Evolutionary conservation across 768 basidiomycete genomes (phyloP).

Genomic region (Mycena maculata): DNA sequence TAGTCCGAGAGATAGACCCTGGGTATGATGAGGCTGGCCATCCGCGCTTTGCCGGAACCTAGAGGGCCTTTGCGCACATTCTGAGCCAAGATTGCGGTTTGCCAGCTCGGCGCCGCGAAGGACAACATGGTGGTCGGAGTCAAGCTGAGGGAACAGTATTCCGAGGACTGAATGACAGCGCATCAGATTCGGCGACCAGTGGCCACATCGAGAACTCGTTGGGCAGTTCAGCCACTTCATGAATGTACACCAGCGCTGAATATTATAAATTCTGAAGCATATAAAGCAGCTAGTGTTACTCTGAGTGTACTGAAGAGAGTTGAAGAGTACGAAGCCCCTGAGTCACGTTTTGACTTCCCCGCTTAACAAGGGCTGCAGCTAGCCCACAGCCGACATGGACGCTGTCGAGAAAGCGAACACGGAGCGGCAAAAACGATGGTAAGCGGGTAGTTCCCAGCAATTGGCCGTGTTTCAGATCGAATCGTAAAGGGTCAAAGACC

Average conservation of each 20-base stretch:
- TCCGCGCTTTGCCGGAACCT: conserved; percentile 22
- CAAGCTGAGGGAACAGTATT: background rate
- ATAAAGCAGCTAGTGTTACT: no score
- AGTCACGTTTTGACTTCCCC: no score
- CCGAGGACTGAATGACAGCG: background rate
- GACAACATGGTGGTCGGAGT: conserved; percentile 21
- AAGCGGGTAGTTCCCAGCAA: conserved; percentile 15
- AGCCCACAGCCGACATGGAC: conserved; percentile 79
- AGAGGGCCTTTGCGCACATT: conserved; percentile 15
- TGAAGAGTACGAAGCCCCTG: no score
- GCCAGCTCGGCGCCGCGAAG: conserved; percentile 32
- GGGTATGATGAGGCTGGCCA: conserved; percentile 50
- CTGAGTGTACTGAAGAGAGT: no score
- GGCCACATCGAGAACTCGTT: no score
- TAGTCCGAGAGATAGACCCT: conserved; percentile 75
- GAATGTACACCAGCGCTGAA: no score
- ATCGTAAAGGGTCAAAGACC: conserved; percentile 75
- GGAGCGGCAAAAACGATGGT: conserved; percentile 80
- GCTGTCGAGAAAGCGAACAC: conserved; percentile 84
- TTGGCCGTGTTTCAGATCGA: conserved; percentile 21
- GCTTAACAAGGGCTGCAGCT: no score
- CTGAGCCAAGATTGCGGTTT: conserved; percentile 23
- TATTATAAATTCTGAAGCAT: no score
- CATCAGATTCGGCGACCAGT: conserved; percentile 55
- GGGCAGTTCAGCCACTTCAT: no score